Evolutionary conservation across 2,329 filamentous ascomycete genomes (phyloP).

Genomic region (Fusarium odoratissimum): DNA sequence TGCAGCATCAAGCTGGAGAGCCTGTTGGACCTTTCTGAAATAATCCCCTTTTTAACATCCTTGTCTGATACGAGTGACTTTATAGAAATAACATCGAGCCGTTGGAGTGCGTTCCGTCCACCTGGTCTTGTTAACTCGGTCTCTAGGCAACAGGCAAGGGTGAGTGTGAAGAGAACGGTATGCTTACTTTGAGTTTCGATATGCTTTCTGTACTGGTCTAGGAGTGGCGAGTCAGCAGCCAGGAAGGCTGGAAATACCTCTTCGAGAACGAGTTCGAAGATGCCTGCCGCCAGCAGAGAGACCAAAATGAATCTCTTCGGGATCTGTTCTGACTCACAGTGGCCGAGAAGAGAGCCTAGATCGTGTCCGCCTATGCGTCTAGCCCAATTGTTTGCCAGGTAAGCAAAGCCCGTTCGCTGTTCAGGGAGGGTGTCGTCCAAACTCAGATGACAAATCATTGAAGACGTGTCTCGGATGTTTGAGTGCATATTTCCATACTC

Average conservation of each 20-base stretch:
- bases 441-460: neutral
- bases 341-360: neutral
- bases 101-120: fast-evolving
- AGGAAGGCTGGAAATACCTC: fast-evolving
- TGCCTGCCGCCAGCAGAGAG: fast-evolving
- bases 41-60: fast-evolving
- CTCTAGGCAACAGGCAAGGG: fast-evolving
- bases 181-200: neutral
- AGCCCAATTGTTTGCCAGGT: neutral
- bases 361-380: fast-evolving
- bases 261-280: neutral
- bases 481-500: neutral
- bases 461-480: neutral
- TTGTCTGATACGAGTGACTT: neutral
- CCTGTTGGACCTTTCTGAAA: fast-evolving
- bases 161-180: fast-evolving
- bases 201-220: neutral
- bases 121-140: fast-evolving
- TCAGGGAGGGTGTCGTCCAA: neutral
- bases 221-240: neutral
- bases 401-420: fast-evolving
- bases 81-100: fast-evolving
- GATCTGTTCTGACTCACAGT: neutral
- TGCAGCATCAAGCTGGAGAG: neutral
- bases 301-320: neutral